Evolutionary conservation across 805 yeast genomes (phyloP).

Genomic region (Diddensiella caesifluorescens): DNA sequence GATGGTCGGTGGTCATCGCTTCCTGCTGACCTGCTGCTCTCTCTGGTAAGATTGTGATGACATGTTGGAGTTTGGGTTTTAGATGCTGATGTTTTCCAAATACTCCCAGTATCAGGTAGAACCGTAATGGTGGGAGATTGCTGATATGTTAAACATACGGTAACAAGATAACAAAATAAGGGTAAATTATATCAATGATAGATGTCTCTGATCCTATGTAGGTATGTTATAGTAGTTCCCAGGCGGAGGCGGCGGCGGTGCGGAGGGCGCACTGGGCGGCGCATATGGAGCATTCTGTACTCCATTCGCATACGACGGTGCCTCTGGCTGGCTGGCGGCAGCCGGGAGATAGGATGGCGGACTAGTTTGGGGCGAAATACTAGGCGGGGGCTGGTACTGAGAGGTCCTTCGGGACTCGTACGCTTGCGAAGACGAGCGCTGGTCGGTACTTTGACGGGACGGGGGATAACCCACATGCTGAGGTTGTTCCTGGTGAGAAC

Average conservation of each 20-base stretch:
- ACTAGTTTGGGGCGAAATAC: conserved; percentile 6
- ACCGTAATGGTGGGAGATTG: background rate
- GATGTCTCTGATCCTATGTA: background rate
- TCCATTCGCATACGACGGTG: conserved; percentile 11
- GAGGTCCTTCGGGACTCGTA: conserved; percentile 4
- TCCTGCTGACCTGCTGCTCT: conserved; percentile 12
- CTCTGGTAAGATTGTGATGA: conserved; percentile 14
- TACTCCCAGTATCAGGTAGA: background rate
- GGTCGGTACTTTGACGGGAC: background rate
- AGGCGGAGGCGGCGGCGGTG: conserved; percentile 6
- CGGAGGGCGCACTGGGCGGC: conserved; percentile 1
- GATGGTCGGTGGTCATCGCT: background rate
- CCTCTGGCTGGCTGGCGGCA: background rate
- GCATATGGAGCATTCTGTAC: conserved; percentile 3
- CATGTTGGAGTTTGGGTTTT: background rate
- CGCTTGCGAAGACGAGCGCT: conserved; percentile 1
- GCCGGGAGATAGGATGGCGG: background rate
- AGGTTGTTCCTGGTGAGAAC: conserved; percentile 1
- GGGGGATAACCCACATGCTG: conserved; percentile 3
- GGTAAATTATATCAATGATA: background rate
- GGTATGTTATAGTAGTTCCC: background rate
- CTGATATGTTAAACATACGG: background rate
- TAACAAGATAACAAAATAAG: background rate
- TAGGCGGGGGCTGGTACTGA: conserved; percentile 10
- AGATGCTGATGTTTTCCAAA: background rate